Conservation (phyloP, 441 rosid species). For the Populus hybrid region DNA sequence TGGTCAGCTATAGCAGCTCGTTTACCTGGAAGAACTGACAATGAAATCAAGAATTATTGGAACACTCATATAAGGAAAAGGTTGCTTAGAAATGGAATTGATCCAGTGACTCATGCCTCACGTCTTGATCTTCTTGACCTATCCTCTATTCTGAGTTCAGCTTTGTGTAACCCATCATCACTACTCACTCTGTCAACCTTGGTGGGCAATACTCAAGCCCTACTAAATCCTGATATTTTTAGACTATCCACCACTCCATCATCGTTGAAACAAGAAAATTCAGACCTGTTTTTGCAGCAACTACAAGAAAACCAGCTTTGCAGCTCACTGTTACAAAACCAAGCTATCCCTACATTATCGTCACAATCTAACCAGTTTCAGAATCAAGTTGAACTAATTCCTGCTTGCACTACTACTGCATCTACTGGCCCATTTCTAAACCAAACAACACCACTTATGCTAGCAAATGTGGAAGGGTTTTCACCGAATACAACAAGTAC, state of each 20-base stretch:
- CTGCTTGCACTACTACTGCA: conserved; percentile 25
- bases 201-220: conserved; percentile 35
- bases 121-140: conserved; percentile 69
- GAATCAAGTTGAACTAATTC: conserved; percentile 17
- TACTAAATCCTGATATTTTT: conserved; percentile 45
- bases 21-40: conserved; percentile 88
- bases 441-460: conserved; percentile 29
- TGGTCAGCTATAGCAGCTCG: conserved; percentile 97
- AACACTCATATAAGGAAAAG: conserved; percentile 87
- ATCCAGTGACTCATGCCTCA: conserved; percentile 84
- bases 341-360: conserved; percentile 7
- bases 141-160: conserved; percentile 53
- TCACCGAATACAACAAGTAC: background rate
- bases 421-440: conserved; percentile 8
- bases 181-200: conserved; percentile 41
- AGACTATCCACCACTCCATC: conserved; percentile 38
- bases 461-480: conserved; percentile 18
- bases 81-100: conserved; percentile 75
- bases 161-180: conserved; percentile 37
- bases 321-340: conserved; percentile 25
- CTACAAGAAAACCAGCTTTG: conserved; percentile 36
- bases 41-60: conserved; percentile 92
- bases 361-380: conserved; percentile 30
- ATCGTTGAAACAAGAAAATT: conserved; percentile 51
- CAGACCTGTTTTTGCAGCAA: conserved; percentile 30